phyloP scores from a whole-genome alignment of 2,329 filamentous ascomycete genomes.

The Coniochaeta prunicola region DNA sequence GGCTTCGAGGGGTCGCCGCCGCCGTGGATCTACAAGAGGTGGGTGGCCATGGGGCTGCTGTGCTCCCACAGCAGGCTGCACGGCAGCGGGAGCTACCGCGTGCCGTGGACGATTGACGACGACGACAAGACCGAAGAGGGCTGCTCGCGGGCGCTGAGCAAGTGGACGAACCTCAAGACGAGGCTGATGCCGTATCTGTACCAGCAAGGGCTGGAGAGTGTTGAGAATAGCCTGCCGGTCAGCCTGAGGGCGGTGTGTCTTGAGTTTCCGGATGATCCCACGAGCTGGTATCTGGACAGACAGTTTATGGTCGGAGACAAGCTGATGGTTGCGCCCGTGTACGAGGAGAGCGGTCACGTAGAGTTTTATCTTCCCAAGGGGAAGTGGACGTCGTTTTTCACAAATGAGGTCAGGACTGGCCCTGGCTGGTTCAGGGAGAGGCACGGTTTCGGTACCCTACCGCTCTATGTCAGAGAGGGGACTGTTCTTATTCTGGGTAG shows the following conservation, averaged over 20 bases:
- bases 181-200: constrained; percentile 46
- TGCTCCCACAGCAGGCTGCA: constrained; percentile 66
- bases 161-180: constrained; percentile 42
- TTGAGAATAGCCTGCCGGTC: constrained; percentile 14
- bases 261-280: constrained; percentile 66
- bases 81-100: constrained; percentile 62
- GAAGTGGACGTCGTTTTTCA: constrained; percentile 41
- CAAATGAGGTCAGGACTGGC: constrained; percentile 39
- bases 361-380: constrained; percentile 56
- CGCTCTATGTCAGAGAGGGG: constrained; percentile 50
- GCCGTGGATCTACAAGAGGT: constrained; percentile 67
- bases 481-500: constrained; percentile 39
- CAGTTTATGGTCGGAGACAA: constrained; percentile 67
- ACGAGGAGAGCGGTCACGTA: constrained; percentile 53
- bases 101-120: constrained; percentile 66
- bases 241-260: constrained; percentile 59
- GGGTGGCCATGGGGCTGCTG: constrained; percentile 68
- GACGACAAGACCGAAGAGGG: constrained; percentile 49
- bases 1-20: constrained; percentile 59
- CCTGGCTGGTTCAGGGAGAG: constrained; percentile 53
- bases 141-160: constrained; percentile 42
- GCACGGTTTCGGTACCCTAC: constrained; percentile 50
- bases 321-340: constrained; percentile 58
- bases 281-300: constrained; percentile 58
- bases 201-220: constrained; percentile 28